phyloP scores from a whole-genome alignment of 1,139 yeast species.

The Zhuliangozyma blackwelliae region DNA sequence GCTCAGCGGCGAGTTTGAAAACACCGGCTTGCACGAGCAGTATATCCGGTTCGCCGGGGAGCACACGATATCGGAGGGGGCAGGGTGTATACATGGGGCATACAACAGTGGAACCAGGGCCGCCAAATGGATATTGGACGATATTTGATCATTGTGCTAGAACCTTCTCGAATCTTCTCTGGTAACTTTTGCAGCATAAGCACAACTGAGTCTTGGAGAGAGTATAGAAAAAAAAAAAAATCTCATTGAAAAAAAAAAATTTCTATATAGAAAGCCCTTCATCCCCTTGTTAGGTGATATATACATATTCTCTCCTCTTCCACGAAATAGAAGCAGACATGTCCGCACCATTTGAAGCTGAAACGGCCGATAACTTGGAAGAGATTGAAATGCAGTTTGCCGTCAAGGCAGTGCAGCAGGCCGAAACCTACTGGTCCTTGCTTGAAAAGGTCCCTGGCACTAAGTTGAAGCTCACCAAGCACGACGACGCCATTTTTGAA shows the following conservation, averaged over 20 bases:
- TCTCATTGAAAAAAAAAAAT: conserved; percentile 1
- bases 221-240: background rate
- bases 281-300: background rate
- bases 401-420: conserved; percentile 94
- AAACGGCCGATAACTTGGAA: conserved; percentile 55
- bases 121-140: conserved; percentile 44
- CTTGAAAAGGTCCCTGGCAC: conserved; percentile 74
- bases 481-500: conserved; percentile 78
- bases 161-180: no score
- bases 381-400: conserved; percentile 94
- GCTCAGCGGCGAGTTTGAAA: conserved; percentile 46
- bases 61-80: conserved; percentile 71
- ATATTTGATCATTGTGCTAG: conserved; percentile 2
- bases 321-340: conserved; percentile 6
- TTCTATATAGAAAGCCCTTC: background rate
- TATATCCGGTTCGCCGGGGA: conserved; percentile 80
- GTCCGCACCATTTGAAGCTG: conserved; percentile 43
- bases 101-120: conserved; percentile 70
- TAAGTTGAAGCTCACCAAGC: conserved; percentile 67
- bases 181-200: no score
- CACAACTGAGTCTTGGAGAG: no score
- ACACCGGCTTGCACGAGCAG: conserved; percentile 40
- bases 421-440: conserved; percentile 89
- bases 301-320: background rate
- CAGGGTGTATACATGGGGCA: conserved; percentile 84